Percentiles rank a stretch among this genome's conserved stretches.
Evolutionary conservation across 148 eudicot species (phyloP).

Genomic region (Chenopodium berlandieri): DNA sequence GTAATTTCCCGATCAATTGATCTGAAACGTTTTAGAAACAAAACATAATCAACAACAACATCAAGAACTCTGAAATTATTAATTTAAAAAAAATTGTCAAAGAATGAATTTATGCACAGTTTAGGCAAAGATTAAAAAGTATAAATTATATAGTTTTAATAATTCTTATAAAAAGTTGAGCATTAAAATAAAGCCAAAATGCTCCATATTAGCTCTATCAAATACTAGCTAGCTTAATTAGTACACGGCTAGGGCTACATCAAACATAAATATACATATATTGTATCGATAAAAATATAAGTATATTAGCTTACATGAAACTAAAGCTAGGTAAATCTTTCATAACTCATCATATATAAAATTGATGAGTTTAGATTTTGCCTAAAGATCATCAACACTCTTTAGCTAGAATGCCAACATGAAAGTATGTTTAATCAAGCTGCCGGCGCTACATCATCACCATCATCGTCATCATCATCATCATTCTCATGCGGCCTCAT

Average conservation of each 20-base stretch:
- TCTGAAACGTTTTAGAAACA: no score
- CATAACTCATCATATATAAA: no score
- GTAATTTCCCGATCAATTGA: no score
- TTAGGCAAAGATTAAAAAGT: no score
- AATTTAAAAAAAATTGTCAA: no score
- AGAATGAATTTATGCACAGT: no score
- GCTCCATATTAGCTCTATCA: background rate
- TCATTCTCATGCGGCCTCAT: slow-evolving; percentile 8
- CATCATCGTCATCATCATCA: slow-evolving; percentile 39
- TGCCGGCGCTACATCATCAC: slow-evolving; percentile 41
- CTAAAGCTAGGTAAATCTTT: background rate
- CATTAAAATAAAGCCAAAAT: background rate
- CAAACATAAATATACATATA: background rate
- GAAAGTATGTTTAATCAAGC: slow-evolving; percentile 16
- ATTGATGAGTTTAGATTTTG: background rate
- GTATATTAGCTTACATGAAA: no score
- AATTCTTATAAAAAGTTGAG: background rate
- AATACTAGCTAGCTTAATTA: background rate
- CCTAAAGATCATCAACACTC: background rate
- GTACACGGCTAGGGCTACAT: background rate
- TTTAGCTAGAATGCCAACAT: background rate
- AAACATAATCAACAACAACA: no score
- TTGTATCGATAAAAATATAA: no score
- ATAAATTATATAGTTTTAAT: background rate
- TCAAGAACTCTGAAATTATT: no score